phyloP scores from a whole-genome alignment of 2,329 filamentous ascomycete species.

The Bipolaris oryzae region DNA sequence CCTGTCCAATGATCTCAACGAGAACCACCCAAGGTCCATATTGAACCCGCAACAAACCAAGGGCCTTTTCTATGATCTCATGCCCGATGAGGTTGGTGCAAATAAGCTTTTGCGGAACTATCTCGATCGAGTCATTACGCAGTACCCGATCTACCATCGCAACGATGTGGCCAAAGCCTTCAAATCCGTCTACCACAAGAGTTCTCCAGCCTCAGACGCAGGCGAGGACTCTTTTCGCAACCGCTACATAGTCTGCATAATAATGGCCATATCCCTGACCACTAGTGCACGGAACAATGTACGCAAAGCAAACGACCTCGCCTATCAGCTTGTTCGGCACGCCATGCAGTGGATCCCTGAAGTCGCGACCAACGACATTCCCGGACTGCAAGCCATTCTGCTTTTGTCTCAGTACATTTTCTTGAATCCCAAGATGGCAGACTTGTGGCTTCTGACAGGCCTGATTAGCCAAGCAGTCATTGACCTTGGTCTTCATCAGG shows the following conservation, averaged over 20 bases:
- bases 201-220: conserved; percentile 23
- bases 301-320: conserved; percentile 40
- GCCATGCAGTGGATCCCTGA: conserved; percentile 47
- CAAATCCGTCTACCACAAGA: conserved; percentile 41
- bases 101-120: conserved; percentile 43
- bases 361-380: conserved; percentile 45
- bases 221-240: conserved; percentile 37
- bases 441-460: conserved; percentile 47
- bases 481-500: conserved; percentile 46
- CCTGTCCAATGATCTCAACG: conserved; percentile 43
- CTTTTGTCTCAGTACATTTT: conserved; percentile 47
- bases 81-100: conserved; percentile 40
- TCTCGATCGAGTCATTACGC: conserved; percentile 42
- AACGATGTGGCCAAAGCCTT: conserved; percentile 43
- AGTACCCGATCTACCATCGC: conserved; percentile 47
- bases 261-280: conserved; percentile 47
- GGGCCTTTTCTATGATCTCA: conserved; percentile 32
- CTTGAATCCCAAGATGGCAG: conserved; percentile 45
- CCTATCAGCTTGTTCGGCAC: conserved; percentile 41
- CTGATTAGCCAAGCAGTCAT: conserved; percentile 47
- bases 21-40: conserved; percentile 46
- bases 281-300: conserved; percentile 45
- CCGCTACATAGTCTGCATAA: conserved; percentile 46
- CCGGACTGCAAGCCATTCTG: conserved; percentile 44
- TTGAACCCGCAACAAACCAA: conserved; percentile 43